These are phyloP conservation scores for Phycomyces nitens DNA, from an alignment of 192 early-diverging fungal species.

Conservation along the genomic window DNA sequence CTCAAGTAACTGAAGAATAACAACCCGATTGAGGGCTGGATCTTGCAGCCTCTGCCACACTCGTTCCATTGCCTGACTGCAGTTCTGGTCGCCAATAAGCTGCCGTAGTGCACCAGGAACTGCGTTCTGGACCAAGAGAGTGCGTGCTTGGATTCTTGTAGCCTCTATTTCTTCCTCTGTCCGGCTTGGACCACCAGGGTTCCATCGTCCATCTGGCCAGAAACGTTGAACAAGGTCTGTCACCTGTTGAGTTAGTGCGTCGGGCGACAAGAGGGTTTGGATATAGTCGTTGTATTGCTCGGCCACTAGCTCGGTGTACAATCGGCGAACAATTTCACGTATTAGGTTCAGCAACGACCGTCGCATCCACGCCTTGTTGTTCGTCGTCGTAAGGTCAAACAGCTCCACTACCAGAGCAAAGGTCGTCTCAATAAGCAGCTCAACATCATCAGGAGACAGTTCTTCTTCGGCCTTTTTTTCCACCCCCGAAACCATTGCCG, in stretches of 20 bases:
- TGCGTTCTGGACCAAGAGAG: conserved; percentile 14
- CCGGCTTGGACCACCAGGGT: neutral
- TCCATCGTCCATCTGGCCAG: conserved; percentile 34
- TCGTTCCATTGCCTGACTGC: conserved; percentile 28
- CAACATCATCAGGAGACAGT: conserved; percentile 17
- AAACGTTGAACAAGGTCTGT: conserved; percentile 13
- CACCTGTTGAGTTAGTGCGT: conserved; percentile 16
- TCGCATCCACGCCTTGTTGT: conserved; percentile 36
- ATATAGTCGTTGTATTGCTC: conserved; percentile 32
- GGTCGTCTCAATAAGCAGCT: conserved; percentile 36
- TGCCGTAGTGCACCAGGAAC: conserved; percentile 29
- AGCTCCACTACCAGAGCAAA: conserved; percentile 35
- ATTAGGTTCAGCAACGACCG: conserved; percentile 32
- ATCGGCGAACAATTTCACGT: conserved; percentile 34
- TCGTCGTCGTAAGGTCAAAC: conserved; percentile 30
- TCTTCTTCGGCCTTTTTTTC: conserved; percentile 1
- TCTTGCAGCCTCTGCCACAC: conserved; percentile 30
- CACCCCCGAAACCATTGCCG: no score
- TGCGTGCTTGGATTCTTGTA: conserved; percentile 17
- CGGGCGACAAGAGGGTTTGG: conserved; percentile 15
- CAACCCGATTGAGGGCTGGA: conserved; percentile 27
- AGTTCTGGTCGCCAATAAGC: conserved; percentile 35
- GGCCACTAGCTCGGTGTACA: conserved; percentile 29
- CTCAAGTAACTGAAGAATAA: conserved; percentile 33
- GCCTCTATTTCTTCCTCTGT: conserved; percentile 26